A percentile compares a stretch with the other conserved stretches of the same genome.
Evolutionary conservation across 179 eudicot genomes (phyloP).

Genomic region (Carnegiea gigantea): DNA sequence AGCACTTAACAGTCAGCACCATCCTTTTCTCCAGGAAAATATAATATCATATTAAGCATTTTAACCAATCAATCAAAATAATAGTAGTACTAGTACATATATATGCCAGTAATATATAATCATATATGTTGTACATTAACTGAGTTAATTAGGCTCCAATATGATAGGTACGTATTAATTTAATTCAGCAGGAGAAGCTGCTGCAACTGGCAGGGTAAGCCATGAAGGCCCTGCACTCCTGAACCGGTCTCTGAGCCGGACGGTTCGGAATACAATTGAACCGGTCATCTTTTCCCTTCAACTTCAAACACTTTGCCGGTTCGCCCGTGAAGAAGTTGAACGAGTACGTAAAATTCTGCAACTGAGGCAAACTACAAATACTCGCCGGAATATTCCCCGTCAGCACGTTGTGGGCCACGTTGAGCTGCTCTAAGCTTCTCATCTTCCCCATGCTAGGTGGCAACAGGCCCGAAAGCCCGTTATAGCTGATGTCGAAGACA

Average conservation of each 20-base stretch:
- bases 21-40: no score
- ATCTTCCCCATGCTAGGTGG: slow-evolving; percentile 17
- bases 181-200: neutral
- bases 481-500: slow-evolving; percentile 19
- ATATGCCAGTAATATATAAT: neutral
- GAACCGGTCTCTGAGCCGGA: neutral
- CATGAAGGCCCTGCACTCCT: neutral
- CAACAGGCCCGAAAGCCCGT: slow-evolving; percentile 3
- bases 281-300: neutral
- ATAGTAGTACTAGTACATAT: neutral
- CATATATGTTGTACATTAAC: neutral
- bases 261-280: slow-evolving; percentile 13
- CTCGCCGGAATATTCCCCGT: slow-evolving; percentile 17
- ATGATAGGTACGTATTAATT: neutral
- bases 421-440: slow-evolving; percentile 12
- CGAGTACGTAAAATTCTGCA: slow-evolving; percentile 17
- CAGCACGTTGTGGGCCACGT: slow-evolving; percentile 20
- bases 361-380: slow-evolving; percentile 11
- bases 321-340: slow-evolving; percentile 19
- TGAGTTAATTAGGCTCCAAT: neutral
- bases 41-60: neutral
- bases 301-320: neutral
- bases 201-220: neutral
- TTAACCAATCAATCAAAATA: neutral
- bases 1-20: no score